Evolutionary conservation across 148 eudicot genomes (phyloP).

Genomic region (Chenopodium album): DNA sequence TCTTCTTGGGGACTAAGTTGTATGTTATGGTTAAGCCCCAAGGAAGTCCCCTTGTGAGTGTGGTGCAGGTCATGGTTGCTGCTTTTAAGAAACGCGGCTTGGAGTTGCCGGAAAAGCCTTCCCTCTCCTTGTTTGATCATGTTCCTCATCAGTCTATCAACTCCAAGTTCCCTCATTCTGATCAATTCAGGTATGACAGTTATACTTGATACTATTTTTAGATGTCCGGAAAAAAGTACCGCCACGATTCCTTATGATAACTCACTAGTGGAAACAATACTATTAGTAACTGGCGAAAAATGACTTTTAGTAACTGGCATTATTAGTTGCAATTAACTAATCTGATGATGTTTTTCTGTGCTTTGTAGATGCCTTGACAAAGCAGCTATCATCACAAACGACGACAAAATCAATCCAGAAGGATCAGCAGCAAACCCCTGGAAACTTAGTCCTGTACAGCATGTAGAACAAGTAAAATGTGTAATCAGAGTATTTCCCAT

Average conservation of each 20-base stretch:
- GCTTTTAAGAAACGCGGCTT: constrained; percentile 47
- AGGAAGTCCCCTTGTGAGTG: constrained; percentile 53
- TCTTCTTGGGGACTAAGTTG: constrained; percentile 44
- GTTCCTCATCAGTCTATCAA: constrained; percentile 30
- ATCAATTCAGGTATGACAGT: constrained; percentile 50
- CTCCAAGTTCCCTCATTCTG: constrained; percentile 42
- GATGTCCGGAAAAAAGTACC: background rate
- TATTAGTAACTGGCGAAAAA: too few species aligned
- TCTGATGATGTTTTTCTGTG: background rate
- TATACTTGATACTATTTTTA: too few species aligned
- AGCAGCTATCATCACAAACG: constrained; percentile 53
- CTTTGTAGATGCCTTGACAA: constrained; percentile 45
- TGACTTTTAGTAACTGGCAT: too few species aligned
- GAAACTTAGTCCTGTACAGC: constrained; percentile 60
- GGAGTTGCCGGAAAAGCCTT: constrained; percentile 31
- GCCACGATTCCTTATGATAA: too few species aligned
- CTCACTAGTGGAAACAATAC: too few species aligned
- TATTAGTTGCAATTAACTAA: background rate
- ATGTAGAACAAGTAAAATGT: constrained; percentile 68
- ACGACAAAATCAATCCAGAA: constrained; percentile 45
- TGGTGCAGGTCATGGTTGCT: constrained; percentile 43
- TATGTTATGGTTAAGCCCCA: constrained; percentile 48
- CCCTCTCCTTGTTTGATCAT: constrained; percentile 23
- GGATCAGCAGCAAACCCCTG: constrained; percentile 56
- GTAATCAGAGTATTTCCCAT: constrained; percentile 56